These are phyloP conservation scores for Myxozyma neglecta DNA, from an alignment of 805 yeast genomes.

Conservation along the genomic window DNA sequence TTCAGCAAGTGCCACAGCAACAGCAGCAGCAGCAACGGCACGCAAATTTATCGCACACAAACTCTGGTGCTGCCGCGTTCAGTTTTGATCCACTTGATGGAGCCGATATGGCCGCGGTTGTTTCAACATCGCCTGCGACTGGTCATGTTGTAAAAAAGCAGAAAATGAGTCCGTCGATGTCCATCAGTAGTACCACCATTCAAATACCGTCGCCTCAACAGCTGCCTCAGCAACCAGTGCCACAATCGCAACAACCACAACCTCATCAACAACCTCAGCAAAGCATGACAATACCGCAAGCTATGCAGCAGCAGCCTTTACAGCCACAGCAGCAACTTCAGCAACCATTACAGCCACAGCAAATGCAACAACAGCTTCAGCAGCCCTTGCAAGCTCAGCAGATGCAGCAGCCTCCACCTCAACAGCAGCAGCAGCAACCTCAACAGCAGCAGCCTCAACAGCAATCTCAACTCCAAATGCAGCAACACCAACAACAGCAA, in stretches of 20 bases:
- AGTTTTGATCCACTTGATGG: constrained; percentile 23
- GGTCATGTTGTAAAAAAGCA: constrained; percentile 21
- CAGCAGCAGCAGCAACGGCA: constrained; percentile 12
- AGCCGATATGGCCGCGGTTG: constrained; percentile 14
- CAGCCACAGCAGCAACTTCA: constrained; percentile 1
- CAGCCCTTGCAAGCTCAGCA: constrained; percentile 1
- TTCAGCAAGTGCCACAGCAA: constrained; percentile 11
- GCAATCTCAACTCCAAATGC: constrained; percentile 2
- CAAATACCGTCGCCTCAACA: neutral
- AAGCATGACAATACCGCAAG: no score
- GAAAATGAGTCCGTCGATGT: constrained; percentile 13
- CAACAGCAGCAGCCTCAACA: constrained; percentile 1
- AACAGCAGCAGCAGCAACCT: neutral
- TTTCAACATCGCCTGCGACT: constrained; percentile 9
- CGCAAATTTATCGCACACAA: constrained; percentile 4
- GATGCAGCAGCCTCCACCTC: neutral
- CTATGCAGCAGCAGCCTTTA: neutral
- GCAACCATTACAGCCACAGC: constrained; percentile 4
- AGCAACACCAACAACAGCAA: neutral
- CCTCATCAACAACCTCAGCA: neutral
- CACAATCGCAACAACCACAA: neutral
- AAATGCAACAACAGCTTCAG: neutral
- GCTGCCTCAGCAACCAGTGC: neutral
- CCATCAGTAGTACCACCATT: neutral
- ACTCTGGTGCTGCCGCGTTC: constrained; percentile 10